Base-by-base conservation (phyloP, 2,329 filamentous ascomycete species). In the Thelonectria blattea region DNA sequence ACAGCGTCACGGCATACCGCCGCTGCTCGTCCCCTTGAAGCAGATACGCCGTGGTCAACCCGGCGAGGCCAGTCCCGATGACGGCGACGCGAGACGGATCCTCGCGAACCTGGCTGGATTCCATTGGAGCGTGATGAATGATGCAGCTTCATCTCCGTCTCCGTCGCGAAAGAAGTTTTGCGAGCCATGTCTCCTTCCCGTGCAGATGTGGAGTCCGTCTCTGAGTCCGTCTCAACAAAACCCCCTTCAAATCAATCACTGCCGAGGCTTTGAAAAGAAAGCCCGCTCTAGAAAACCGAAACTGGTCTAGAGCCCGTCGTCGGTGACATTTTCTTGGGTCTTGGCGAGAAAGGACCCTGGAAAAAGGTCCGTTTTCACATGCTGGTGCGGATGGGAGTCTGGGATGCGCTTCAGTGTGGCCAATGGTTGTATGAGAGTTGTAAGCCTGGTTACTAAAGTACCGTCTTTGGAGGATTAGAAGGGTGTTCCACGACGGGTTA, bases 31-130 rank as follows among this genome's bases (percentile, higher is more conserved):
- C 76, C 18, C 67, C 69, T 9, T 74, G 69, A 8, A 79, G 62
- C 3, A 79, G 71, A 49, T 76, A 72, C 0, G 73, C 75, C 0
- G 75, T 73, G 0, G 75, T 73, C 1, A 79, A 70, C 1, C 76
- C 76, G 12, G 76, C 75, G 11, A 79, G 56, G 1, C 76, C 76
- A 1, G 75, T 76, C 10, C 76, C 76, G 30, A 79, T 65, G 42
- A 79, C 66, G 57, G 76, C 76, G 22, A 69, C 67, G 1, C 60
- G 61, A 8, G 56, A 58, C 47, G 46, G 51, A 50, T n/a, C 6
- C 12, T 42, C 47, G 11, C 18, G 15, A 34, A 10, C 47, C 17
- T n/a, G 47, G 10, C 22, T n/a, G 18, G 43, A 27, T 22, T 22
- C 3, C 42, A 46, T 46, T 24, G 42, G 12, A 7, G 6, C 12